These are phyloP conservation scores for Serendipita indica DNA, from an alignment of 768 basidiomycete species.

Conservation along the genomic window DNA sequence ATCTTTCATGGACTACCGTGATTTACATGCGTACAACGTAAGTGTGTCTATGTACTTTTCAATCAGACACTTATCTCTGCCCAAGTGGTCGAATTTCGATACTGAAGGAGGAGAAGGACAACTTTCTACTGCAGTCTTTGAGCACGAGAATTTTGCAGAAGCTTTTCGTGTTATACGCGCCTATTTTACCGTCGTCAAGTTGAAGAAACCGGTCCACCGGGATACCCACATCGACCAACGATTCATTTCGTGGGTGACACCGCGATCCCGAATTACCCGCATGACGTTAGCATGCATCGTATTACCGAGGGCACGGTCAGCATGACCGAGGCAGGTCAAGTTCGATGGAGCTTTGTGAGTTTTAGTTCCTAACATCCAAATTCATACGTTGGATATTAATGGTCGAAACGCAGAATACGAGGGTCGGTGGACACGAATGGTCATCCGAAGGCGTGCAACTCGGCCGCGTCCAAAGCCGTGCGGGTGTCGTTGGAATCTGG, in stretches of 20 bases:
- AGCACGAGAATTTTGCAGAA: constrained; percentile 41
- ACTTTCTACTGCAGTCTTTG: constrained; percentile 35
- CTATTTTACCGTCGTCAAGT: constrained; percentile 32
- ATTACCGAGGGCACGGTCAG: constrained; percentile 32
- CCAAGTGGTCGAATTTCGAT: too few species aligned
- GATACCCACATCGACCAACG: constrained; percentile 13
- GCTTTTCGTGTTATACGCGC: constrained; percentile 49
- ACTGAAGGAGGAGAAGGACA: constrained; percentile 23
- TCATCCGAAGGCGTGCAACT: constrained; percentile 25
- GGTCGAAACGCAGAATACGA: background rate
- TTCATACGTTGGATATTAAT: background rate
- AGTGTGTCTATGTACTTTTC: background rate
- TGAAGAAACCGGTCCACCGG: constrained; percentile 13
- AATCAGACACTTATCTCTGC: background rate
- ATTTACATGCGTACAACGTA: constrained; percentile 15
- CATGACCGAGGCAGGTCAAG: constrained; percentile 32
- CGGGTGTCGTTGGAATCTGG: constrained; percentile 57
- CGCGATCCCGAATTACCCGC: background rate
- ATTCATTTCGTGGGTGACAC: constrained; percentile 15
- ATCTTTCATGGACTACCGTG: constrained; percentile 63
- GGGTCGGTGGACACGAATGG: constrained; percentile 5
- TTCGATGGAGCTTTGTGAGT: constrained; percentile 49
- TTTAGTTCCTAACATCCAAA: background rate
- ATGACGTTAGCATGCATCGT: background rate
- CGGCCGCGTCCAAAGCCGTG: constrained; percentile 47